phyloP scores from a whole-genome alignment of 208 protist genomes.

The Acanthamoeba culbertsoni region DNA sequence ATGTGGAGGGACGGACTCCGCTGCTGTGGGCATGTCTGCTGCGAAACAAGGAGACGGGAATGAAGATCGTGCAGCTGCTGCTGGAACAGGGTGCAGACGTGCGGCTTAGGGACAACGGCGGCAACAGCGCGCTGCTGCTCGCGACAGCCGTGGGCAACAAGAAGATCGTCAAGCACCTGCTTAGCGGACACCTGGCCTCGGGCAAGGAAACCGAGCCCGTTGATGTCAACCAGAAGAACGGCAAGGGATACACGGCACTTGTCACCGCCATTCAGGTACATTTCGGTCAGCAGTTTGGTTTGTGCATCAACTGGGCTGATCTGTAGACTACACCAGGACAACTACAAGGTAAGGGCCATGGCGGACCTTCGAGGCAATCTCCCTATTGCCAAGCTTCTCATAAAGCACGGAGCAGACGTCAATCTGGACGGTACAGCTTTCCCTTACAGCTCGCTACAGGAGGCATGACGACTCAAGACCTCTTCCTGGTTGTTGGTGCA shows the following conservation, averaged over 20 bases:
- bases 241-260: background rate
- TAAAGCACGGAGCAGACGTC: background rate
- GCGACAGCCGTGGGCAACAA: slow-evolving; percentile 18
- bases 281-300: background rate
- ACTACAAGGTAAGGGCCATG: slow-evolving; percentile 9
- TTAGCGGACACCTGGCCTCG: background rate
- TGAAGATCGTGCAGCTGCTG: background rate
- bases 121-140: slow-evolving; percentile 9
- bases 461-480: background rate
- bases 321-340: background rate
- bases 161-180: background rate
- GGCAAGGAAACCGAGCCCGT: background rate
- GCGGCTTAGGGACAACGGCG: background rate
- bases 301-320: no score
- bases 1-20: background rate
- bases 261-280: background rate
- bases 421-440: background rate
- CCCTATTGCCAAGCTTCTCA: background rate
- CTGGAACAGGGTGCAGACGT: background rate
- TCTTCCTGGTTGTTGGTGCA: background rate
- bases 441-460: background rate
- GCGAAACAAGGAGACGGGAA: background rate
- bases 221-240: slow-evolving; percentile 12
- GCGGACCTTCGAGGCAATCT: background rate
- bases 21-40: background rate